phyloP scores from a whole-genome alignment of 495 filamentous ascomycete species.

The Penicillium steckii region DNA sequence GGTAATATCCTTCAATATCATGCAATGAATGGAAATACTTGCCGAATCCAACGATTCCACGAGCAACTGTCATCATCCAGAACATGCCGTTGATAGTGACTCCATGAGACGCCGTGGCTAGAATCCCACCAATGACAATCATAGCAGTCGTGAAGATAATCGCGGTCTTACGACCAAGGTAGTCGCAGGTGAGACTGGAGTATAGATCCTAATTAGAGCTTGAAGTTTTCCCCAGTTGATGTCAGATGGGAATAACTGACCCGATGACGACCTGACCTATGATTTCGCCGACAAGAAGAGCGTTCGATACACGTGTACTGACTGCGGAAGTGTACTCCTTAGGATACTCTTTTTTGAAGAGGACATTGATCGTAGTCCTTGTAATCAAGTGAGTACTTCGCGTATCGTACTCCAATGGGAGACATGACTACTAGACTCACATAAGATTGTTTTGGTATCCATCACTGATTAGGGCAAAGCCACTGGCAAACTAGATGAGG shows the following conservation, averaged over 20 bases:
- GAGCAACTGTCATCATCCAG: conserved; percentile 53
- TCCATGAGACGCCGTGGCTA: conserved; percentile 50
- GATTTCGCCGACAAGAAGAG: conserved; percentile 52
- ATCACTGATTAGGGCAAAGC: conserved; percentile 53
- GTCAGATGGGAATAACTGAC: conserved; percentile 9
- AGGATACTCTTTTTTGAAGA: conserved; percentile 46
- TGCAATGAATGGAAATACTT: neutral
- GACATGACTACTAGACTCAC: conserved; percentile 14
- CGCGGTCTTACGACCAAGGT: conserved; percentile 51
- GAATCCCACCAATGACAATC: conserved; percentile 51
- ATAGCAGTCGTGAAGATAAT: conserved; percentile 51
- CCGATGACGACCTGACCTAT: conserved; percentile 52
- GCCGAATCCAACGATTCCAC: conserved; percentile 49
- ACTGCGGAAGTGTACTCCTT: conserved; percentile 43
- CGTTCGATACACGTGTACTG: conserved; percentile 51
- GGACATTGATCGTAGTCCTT: conserved; percentile 52
- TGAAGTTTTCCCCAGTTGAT: neutral
- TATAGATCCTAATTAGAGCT: neutral
- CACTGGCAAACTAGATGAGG: conserved; percentile 36
- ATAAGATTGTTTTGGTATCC: conserved; percentile 56
- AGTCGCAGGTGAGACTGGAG: conserved; percentile 46
- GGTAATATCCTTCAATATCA: neutral
- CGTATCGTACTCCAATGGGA: neutral
- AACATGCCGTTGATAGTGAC: conserved; percentile 49
- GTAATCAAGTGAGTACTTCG: neutral